Base-by-base conservation (phyloP, 371 early-diverging fungal genomes). In the Haplosporangium sp. region DNA sequence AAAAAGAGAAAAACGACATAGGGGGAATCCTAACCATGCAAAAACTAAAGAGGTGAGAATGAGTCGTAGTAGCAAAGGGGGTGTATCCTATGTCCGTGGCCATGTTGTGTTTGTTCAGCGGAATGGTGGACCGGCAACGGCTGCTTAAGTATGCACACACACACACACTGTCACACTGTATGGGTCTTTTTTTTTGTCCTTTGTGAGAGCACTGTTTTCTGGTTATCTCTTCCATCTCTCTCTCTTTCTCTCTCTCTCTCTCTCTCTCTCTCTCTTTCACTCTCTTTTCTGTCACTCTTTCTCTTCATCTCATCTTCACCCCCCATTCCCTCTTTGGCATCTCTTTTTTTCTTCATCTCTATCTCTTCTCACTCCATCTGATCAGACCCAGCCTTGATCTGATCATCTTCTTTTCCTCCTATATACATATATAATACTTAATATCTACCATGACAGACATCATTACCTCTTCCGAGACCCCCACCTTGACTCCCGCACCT, bases 221-320 rank as follows among this genome's bases (percentile, higher is more conserved):
- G 38, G 53, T 2, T 40, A 46, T 21, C 55, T 63, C 50, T 47
- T 29, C 62, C 37, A 36, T 55, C 23, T 16, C 37, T 40, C 43
- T 29, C 37, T 48, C 41, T 63, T 43, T 52, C 43, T 47, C 21
- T 16, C 18, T 37, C 36, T 21, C 40, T 13, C 50, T 36, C 37
- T 36, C 5, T 37, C 21, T 23, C 21, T 45, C 45, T 47, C 12
- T 58, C 54, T 21, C 29, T 14, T 46, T 12, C 45, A 13, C 37
- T n/a, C 45, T 18, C 37, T n/a, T 55, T 47, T 59, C 53, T 50
- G 36, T 60, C 45, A 13, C 40, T 40, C 37, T 45, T n/a, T 59
- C 38, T 37, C 42, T 37, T 36, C 29, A 12, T 48, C 40, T 38
- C 29, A 36, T 23, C 18, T 51, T 46, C 50, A 20, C 18, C 7